Evolutionary conservation across 2,329 filamentous ascomycete genomes (phyloP).

Genomic region (Hypoxylon sp.): DNA sequence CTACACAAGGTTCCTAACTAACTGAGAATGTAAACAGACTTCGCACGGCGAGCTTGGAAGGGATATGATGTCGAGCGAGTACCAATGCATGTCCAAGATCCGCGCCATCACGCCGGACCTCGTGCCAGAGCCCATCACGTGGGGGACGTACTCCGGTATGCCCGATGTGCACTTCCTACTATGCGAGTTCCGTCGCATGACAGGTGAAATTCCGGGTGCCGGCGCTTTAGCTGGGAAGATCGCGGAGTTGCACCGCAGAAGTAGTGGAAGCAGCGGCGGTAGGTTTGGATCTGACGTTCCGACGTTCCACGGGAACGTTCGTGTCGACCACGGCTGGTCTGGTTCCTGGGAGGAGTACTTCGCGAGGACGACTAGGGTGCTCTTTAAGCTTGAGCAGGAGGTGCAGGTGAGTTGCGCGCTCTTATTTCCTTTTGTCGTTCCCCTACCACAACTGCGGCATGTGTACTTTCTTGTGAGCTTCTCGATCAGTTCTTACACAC

Average conservation of each 20-base stretch:
- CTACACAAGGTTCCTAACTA: too few relatives aligned
- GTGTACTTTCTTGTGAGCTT: background rate
- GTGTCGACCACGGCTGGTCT: conserved; percentile 39
- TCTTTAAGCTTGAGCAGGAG: conserved; percentile 37
- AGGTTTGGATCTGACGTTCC: conserved; percentile 40
- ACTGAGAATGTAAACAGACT: conserved; percentile 21
- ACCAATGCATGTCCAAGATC: conserved; percentile 31
- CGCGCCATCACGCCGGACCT: conserved; percentile 22
- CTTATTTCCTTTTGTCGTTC: background rate
- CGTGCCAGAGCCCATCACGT: conserved; percentile 32
- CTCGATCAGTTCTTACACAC: background rate
- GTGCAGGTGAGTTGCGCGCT: conserved; percentile 22
- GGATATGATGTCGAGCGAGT: conserved; percentile 40
- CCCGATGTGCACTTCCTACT: conserved; percentile 42
- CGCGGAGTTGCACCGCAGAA: conserved; percentile 34
- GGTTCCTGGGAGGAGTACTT: conserved; percentile 46
- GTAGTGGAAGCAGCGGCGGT: background rate
- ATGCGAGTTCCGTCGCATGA: conserved; percentile 44
- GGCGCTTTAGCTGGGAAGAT: conserved; percentile 20
- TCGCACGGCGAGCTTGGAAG: conserved; percentile 32
- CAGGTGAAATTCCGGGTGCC: conserved; percentile 20
- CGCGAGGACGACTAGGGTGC: conserved; percentile 33
- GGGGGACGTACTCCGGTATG: conserved; percentile 34
- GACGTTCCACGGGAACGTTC: conserved; percentile 44
- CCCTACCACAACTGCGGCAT: too few relatives aligned